Conservation (phyloP, 2,329 filamentous ascomycete species). For the Colletotrichum sp. region DNA sequence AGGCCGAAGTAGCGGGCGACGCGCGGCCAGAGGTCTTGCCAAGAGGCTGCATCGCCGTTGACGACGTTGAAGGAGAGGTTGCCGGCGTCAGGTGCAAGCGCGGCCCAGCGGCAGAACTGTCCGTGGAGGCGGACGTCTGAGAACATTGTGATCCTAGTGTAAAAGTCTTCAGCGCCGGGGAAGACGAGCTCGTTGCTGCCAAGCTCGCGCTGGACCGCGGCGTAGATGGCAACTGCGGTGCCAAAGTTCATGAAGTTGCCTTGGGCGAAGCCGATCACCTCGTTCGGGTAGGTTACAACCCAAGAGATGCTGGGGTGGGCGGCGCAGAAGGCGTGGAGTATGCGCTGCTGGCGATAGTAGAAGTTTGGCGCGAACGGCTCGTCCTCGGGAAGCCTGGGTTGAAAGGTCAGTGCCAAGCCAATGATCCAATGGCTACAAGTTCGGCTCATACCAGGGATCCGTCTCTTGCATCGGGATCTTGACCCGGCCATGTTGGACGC, state of each 20-base stretch:
- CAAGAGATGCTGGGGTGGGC: constrained; percentile 19
- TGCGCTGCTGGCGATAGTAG: constrained; percentile 54
- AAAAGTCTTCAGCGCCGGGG: constrained; percentile 37
- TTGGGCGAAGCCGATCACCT: constrained; percentile 34
- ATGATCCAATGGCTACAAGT: too few relatives aligned
- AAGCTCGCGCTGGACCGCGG: constrained; percentile 36
- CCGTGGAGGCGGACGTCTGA: constrained; percentile 37
- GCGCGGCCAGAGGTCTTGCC: constrained; percentile 46
- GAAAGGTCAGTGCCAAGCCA: constrained; percentile 34
- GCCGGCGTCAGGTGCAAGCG: constrained; percentile 26
- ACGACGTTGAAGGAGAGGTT: constrained; percentile 46
- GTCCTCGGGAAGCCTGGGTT: background rate
- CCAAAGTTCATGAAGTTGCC: constrained; percentile 45
- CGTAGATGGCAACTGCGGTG: constrained; percentile 43
- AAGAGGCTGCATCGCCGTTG: constrained; percentile 44
- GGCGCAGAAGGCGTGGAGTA: constrained; percentile 33
- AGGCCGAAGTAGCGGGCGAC: constrained; percentile 37
- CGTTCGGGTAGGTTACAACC: constrained; percentile 34
- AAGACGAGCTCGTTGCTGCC: constrained; percentile 31
- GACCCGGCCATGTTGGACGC: constrained; percentile 51
- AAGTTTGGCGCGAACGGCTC: constrained; percentile 45
- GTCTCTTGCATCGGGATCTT: constrained; percentile 53
- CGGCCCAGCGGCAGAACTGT: background rate
- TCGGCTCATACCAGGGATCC: constrained; percentile 30
- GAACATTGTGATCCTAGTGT: constrained; percentile 35